These are phyloP conservation scores for Euphorbia tirucalli DNA, from an alignment of 345 rosid genomes.

Conservation along the genomic window DNA sequence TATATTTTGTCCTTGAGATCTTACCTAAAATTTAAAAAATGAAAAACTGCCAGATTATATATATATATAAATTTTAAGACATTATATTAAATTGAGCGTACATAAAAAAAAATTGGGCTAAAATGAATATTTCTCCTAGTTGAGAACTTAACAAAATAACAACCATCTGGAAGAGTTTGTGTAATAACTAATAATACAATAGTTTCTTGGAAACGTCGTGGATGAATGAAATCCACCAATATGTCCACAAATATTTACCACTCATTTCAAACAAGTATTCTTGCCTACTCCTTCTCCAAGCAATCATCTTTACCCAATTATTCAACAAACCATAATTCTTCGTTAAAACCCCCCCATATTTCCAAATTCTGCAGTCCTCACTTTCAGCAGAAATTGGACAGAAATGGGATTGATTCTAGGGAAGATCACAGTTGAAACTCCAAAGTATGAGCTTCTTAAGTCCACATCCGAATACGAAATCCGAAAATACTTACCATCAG, in stretches of 20 bases:
- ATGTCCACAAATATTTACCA: slow-evolving; percentile 13
- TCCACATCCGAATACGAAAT: slow-evolving; percentile 62
- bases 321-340: background rate
- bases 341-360: background rate
- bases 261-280: background rate
- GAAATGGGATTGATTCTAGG: slow-evolving; percentile 77
- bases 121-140: too few relatives aligned
- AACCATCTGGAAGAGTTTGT: background rate
- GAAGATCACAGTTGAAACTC: slow-evolving; percentile 70
- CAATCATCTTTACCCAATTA: background rate
- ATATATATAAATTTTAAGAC: too few relatives aligned
- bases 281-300: slow-evolving; percentile 16
- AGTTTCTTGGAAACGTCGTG: slow-evolving; percentile 16
- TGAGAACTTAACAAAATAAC: too few relatives aligned
- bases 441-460: slow-evolving; percentile 51
- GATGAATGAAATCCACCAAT: slow-evolving; percentile 29
- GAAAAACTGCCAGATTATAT: too few relatives aligned
- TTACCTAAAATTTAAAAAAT: too few relatives aligned
- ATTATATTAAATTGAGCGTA: too few relatives aligned
- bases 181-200: background rate
- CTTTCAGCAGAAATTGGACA: too few relatives aligned
- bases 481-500: slow-evolving; percentile 65
- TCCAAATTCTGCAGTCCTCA: background rate
- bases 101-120: too few relatives aligned
- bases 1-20: too few relatives aligned